A percentile compares a stretch with the other conserved stretches of the same genome.
Conservation (phyloP, 805 yeast species). For the Priceomyces castillae region DNA sequence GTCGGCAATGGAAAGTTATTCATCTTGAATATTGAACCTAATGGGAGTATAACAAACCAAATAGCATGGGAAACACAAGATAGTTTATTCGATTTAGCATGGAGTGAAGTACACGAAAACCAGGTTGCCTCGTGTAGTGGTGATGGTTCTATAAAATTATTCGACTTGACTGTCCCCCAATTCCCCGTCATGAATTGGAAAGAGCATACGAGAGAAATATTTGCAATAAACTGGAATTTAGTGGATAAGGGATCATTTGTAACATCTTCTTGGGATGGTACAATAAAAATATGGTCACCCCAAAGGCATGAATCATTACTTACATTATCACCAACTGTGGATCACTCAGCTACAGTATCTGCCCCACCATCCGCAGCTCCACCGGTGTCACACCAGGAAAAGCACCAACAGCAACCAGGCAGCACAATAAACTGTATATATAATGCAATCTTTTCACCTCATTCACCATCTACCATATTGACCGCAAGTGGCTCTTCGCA, state of each 20-base stretch:
- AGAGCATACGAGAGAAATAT: slow-evolving; percentile 78
- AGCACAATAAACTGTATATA: slow-evolving; percentile 63
- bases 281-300: slow-evolving; percentile 78
- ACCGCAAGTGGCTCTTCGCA: slow-evolving; percentile 75
- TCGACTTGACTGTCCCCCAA: slow-evolving; percentile 64
- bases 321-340: slow-evolving; percentile 44
- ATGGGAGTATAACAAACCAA: slow-evolving; percentile 58
- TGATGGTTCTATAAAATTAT: slow-evolving; percentile 82
- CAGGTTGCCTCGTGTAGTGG: slow-evolving; percentile 83
- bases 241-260: slow-evolving; percentile 67
- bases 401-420: slow-evolving; percentile 22
- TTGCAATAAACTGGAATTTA: slow-evolving; percentile 70
- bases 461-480: slow-evolving; percentile 65
- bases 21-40: slow-evolving; percentile 62
- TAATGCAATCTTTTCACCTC: slow-evolving; percentile 80
- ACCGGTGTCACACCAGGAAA: slow-evolving; percentile 35
- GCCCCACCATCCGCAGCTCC: slow-evolving; percentile 24
- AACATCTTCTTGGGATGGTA: slow-evolving; percentile 90
- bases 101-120: slow-evolving; percentile 91
- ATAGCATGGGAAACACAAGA: slow-evolving; percentile 85
- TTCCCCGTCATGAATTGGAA: slow-evolving; percentile 73
- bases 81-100: slow-evolving; percentile 80
- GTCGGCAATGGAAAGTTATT: slow-evolving; percentile 90
- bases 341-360: slow-evolving; percentile 26
- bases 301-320: slow-evolving; percentile 51